Base-by-base conservation (phyloP, 176 grass and related monocot species). In the Avena atlantica region DNA sequence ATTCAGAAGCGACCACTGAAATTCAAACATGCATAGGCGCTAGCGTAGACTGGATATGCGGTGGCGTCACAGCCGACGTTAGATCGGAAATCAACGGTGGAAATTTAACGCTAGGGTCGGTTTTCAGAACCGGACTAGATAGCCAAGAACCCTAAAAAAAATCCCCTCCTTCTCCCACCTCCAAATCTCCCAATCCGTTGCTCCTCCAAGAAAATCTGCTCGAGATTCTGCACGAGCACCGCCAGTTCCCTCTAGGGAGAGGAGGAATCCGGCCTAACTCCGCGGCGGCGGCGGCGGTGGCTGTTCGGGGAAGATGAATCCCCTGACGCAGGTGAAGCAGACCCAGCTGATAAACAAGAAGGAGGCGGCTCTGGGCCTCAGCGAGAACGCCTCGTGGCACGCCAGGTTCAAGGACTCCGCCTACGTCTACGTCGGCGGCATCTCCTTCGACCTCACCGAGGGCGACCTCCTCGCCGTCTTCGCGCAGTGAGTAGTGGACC, bases 341-440 rank as follows among this genome's bases (percentile, higher is more conserved):
- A 98, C 96, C 20, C 92, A 98, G 85, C 86, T 95, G 57, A 98
- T 98, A 58, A 95, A 95, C 61, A 88, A 88, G 77, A 92, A 81
- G 70, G 96, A 98, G 88, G 96, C 96, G 74, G 84, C 89, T 21
- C 90, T 98, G 8, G 93, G 93, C 65, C 92, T 98, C 42, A 83
- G 86, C 20, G 96, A 98, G 63, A 87, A 91, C 59, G 93, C 90
- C 12, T 95, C 96, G 20, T 95, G 96, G 96, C 92, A 98, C 83
- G 90, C 96, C 64, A 94, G 88, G 83, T 98, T 95, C 87, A 98
- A 91, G 90, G 92, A 94, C 70, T 98, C 96, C 60, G 92, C 96
- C 68, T 98, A 95, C 86, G 65, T 98, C 78, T 98, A 88, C 86
- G 87, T 91, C 82, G 93, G 96, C n/a, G 96, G 96, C 88, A 73